Percentiles rank a stretch among this genome's conserved stretches.
Conservation (phyloP, 129 eudicot genomes). For the Oenanthe sinensis region DNA sequence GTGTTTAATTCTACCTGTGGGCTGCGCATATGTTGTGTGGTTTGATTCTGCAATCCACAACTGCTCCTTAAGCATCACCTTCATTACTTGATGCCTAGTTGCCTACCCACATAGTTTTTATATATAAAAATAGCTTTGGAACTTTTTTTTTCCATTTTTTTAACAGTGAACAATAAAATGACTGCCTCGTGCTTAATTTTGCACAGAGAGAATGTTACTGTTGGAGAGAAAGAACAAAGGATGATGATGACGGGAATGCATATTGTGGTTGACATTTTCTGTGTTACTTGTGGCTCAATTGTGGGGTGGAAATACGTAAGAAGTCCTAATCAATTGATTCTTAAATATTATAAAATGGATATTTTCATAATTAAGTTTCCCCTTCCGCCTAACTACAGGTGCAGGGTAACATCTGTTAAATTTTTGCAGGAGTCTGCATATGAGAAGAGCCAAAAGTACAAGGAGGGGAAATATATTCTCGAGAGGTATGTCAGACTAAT, state of each 20-base stretch:
- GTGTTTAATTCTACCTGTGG: not conserved
- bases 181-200: not conserved
- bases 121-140: not conserved
- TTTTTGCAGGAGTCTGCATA: slow-evolving; percentile 54
- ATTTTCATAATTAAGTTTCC: not conserved
- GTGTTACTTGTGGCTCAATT: slow-evolving; percentile 77
- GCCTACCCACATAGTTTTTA: not conserved
- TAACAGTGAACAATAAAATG: not conserved
- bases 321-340: not conserved
- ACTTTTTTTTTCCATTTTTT: not conserved
- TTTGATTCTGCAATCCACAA: not conserved
- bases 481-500: slow-evolving; percentile 41
- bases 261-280: slow-evolving; percentile 70
- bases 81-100: not conserved
- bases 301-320: slow-evolving; percentile 91
- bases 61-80: not conserved
- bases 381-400: not conserved
- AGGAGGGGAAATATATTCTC: slow-evolving; percentile 70
- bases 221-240: slow-evolving; percentile 72
- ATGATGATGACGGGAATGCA: slow-evolving; percentile 90
- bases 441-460: slow-evolving; percentile 62
- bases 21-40: not conserved
- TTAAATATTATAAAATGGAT: not conserved
- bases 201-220: slow-evolving; percentile 62
- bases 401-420: not conserved